phyloP scores from a whole-genome alignment of 768 basidiomycete species.

The Psilocybe cyanescens region DNA sequence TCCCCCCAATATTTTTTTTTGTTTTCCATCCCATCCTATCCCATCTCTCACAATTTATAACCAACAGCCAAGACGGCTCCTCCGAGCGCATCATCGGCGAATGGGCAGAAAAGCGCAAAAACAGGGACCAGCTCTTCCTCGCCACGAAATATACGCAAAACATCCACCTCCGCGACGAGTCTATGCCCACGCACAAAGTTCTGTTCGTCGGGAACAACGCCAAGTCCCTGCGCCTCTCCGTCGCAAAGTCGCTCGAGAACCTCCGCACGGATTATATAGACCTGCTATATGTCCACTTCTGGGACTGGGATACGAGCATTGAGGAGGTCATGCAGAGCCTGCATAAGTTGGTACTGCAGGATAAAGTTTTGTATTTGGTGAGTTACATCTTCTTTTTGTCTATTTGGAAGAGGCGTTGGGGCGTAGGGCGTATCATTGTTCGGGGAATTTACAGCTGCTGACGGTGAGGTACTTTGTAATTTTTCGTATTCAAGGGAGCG shows the following conservation, averaged over 20 bases:
- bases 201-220: slow-evolving; percentile 31
- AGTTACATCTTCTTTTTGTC: neutral
- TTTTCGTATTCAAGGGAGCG: slow-evolving; percentile 30
- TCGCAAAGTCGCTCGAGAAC: slow-evolving; percentile 48
- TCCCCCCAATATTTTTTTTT: neutral
- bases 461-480: too few relatives aligned
- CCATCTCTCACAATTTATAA: too few relatives aligned
- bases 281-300: slow-evolving; percentile 49
- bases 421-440: too few relatives aligned
- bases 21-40: neutral
- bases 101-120: slow-evolving; percentile 50
- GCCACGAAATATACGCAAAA: slow-evolving; percentile 41
- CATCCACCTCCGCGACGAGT: slow-evolving; percentile 31
- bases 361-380: slow-evolving; percentile 55
- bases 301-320: slow-evolving; percentile 57
- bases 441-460: too few relatives aligned
- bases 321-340: slow-evolving; percentile 59
- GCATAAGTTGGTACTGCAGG: slow-evolving; percentile 50
- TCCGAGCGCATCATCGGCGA: slow-evolving; percentile 59
- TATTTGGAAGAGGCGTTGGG: neutral
- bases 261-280: slow-evolving; percentile 52
- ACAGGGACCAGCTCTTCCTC: slow-evolving; percentile 52
- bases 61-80: slow-evolving; percentile 51
- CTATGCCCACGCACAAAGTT: slow-evolving; percentile 19
- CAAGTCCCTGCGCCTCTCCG: slow-evolving; percentile 46